phyloP scores from a whole-genome alignment of 139 green algal species.

The Tetradesmus obliquus region DNA sequence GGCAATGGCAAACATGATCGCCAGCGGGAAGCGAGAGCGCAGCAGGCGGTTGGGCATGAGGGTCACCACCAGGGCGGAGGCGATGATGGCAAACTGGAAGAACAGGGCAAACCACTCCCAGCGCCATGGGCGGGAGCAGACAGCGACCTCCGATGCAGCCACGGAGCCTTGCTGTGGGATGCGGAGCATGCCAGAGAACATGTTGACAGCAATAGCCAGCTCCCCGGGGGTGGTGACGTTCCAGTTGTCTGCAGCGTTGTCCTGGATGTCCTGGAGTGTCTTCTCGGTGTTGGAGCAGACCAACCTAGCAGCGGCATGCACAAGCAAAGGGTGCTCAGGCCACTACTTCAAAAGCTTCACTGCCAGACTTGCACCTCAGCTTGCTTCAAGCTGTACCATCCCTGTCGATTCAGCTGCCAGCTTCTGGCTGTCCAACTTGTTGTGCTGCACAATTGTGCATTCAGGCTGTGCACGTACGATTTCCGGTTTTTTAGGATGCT shows the following conservation, averaged over 20 bases:
- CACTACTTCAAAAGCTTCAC: too few relatives aligned
- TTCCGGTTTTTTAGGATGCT: neutral
- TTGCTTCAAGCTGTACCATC: too few relatives aligned
- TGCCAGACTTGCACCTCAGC: too few relatives aligned
- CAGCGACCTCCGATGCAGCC: neutral
- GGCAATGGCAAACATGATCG: neutral
- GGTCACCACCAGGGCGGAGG: neutral
- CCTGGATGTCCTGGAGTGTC: neutral
- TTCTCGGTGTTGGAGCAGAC: neutral
- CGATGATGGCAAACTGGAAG: constrained; percentile 8
- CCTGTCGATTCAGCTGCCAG: too few relatives aligned
- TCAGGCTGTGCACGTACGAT: too few relatives aligned
- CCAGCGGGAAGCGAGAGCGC: neutral
- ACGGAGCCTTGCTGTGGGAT: neutral
- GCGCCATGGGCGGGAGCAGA: neutral
- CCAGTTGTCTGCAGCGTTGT: neutral
- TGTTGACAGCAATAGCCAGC: neutral
- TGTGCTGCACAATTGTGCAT: too few relatives aligned
- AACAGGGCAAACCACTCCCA: constrained; percentile 24
- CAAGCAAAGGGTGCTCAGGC: neutral
- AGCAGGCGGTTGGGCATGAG: neutral
- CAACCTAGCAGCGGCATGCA: neutral
- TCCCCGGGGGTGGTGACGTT: neutral
- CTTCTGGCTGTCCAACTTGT: too few relatives aligned
- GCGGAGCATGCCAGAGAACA: neutral